Conservation (phyloP, 331 rosid genomes). For the Pyrus hybrid region DNA sequence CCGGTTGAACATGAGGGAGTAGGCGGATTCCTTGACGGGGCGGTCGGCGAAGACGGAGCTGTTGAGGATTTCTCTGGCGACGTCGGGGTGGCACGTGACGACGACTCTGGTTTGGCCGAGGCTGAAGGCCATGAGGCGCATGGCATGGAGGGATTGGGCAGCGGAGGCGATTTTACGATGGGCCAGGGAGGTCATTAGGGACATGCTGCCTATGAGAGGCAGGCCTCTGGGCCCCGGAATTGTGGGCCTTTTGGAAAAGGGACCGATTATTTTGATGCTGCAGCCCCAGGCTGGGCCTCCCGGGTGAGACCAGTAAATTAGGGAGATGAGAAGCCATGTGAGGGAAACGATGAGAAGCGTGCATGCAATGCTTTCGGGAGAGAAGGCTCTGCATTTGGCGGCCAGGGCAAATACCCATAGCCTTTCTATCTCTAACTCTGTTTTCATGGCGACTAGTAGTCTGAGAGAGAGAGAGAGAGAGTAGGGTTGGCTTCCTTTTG, state of each 20-base stretch:
- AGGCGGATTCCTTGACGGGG: slow-evolving; percentile 84
- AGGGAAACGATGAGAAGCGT: slow-evolving; percentile 29
- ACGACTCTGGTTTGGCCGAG: slow-evolving; percentile 63
- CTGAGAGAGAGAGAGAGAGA: neutral
- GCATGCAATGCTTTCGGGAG: slow-evolving; percentile 36
- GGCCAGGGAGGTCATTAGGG: slow-evolving; percentile 50
- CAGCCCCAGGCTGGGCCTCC: slow-evolving; percentile 98
- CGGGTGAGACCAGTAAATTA: slow-evolving; percentile 69
- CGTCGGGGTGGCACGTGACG: slow-evolving; percentile 63
- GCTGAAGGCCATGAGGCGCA: slow-evolving; percentile 83
- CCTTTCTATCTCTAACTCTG: slow-evolving; percentile 38
- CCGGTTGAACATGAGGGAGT: slow-evolving; percentile 72
- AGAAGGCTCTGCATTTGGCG: slow-evolving; percentile 40
- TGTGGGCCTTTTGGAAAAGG: neutral
- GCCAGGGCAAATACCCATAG: slow-evolving; percentile 62
- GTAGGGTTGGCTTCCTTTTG: neutral
- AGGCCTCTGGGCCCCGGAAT: slow-evolving; percentile 86
- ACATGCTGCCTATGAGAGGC: slow-evolving; percentile 75
- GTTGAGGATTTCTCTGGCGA: slow-evolving; percentile 68
- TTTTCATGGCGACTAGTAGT: slow-evolving; percentile 10
- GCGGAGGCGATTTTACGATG: slow-evolving; percentile 56
- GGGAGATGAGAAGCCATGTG: slow-evolving; percentile 29
- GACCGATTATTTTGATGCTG: neutral
- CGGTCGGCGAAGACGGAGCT: slow-evolving; percentile 77
- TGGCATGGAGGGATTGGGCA: slow-evolving; percentile 55